phyloP scores from a whole-genome alignment of 805 yeast genomes.

The Candida sanyiensis region DNA sequence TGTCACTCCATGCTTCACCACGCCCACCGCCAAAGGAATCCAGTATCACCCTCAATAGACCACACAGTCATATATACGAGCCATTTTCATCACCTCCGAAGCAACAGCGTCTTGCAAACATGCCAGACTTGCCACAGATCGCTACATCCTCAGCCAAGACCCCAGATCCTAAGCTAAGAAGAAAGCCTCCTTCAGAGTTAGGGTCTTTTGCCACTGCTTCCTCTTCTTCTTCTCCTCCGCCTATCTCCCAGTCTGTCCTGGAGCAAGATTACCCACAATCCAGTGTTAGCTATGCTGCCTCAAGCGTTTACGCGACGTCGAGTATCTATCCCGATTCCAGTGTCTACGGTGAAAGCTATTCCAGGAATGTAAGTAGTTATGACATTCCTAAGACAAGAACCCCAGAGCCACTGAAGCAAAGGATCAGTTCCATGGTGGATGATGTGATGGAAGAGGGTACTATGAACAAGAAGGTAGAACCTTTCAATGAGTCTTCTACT shows the following conservation, averaged over 20 bases:
- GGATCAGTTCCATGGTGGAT: conserved; percentile 8
- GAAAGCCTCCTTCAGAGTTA: conserved; percentile 11
- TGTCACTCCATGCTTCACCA: not conserved
- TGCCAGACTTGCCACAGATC: conserved; percentile 7
- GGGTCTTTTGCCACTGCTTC: not conserved
- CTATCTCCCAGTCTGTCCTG: not conserved
- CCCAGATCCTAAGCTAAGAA: conserved; percentile 3
- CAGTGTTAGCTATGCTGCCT: conserved; percentile 1
- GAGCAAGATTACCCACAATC: too few species aligned
- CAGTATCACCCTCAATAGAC: not conserved
- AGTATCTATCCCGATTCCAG: conserved; percentile 20
- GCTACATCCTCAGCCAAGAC: not conserved
- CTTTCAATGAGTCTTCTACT: not conserved
- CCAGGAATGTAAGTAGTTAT: conserved; percentile 1
- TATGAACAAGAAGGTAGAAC: too few species aligned
- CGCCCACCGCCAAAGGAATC: not conserved
- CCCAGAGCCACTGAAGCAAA: too few species aligned
- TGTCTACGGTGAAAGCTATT: conserved; percentile 16
- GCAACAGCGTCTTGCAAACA: not conserved
- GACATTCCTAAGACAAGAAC: too few species aligned
- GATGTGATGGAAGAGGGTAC: conserved; percentile 10
- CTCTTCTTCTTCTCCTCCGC: not conserved
- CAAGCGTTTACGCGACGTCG: not conserved
- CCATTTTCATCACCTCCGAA: conserved; percentile 7
- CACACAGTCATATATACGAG: conserved; percentile 6